Evolutionary conservation across 257 asterid species (phyloP), one percentile per base, ranked within the genome.

Genomic region (Vinca minor): DNA sequence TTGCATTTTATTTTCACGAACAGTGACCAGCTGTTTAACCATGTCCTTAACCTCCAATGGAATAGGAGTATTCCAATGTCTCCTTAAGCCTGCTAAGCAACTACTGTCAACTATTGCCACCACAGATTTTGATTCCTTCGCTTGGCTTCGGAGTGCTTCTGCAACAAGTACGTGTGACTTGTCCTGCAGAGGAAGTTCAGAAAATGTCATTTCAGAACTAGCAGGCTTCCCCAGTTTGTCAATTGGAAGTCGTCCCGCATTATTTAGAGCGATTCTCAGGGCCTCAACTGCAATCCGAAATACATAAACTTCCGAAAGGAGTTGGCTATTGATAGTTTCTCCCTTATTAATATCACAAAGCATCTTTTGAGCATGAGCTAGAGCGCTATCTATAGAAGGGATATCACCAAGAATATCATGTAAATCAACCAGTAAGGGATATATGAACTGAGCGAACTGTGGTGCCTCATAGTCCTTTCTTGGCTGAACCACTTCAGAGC

Each of bases 51-150:
- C 78, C 52, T 85, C 96, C 1, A 56, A 34, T 29, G 96, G 96
- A 44, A 88, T 71, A 52, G n/a, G 36, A 39, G 90, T 83, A 4
- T 75, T 71, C 96, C 96, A 88, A 77, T 92, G 86, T 75, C 74
- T 86, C 79, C 96, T 82, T 54, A 92, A 72, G 62, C 98, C 96
- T 35, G 84, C 83, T 75, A 92, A 78, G 60, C 79, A 80, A 65
- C 84, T 73, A 59, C 95, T 92, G 69, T 92, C 98, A 63, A 92
- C 87, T 50, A 92, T 82, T 26, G 95, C 96, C 18, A 92, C 96
- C 53, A 88, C 74, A 31, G 95, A 78, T 61, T 71, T 85, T 67
- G 76, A 85, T 75, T 77, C 83, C 49, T 75, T 77, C 9, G 89
- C 76, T 76, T 89, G 96, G 74, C 86, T 86, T 49, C 79, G 77